A percentile compares a stretch with the other conserved stretches of the same genome.
These are phyloP conservation scores for Candida cerambycidarum DNA, from an alignment of 805 yeast genomes.

Conservation along the genomic window DNA sequence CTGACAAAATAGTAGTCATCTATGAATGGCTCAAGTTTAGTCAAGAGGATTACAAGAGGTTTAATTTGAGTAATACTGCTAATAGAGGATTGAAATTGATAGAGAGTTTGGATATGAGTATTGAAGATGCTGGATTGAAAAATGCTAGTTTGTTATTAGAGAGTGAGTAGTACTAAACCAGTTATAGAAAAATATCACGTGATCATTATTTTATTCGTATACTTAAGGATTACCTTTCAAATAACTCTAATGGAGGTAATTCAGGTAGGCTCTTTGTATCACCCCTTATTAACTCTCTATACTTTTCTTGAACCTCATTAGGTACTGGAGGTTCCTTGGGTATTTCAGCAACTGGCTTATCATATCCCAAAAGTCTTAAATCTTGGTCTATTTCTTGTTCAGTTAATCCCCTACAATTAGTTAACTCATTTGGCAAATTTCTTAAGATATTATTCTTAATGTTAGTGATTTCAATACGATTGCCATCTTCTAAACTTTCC, in stretches of 20 bases:
- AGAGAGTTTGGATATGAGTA: constrained; percentile 56
- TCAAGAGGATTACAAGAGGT: constrained; percentile 48
- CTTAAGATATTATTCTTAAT: constrained; percentile 18
- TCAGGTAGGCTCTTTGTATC: constrained; percentile 3
- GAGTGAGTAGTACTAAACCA: no score
- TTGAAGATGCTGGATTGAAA: constrained; percentile 73
- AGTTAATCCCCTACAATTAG: constrained; percentile 21
- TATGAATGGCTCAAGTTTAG: constrained; percentile 67
- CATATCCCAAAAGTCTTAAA: constrained; percentile 5
- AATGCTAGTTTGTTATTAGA: constrained; percentile 82
- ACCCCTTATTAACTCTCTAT: not conserved
- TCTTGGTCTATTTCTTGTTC: constrained; percentile 28
- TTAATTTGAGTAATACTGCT: constrained; percentile 34
- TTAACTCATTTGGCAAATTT: constrained; percentile 12
- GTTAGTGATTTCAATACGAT: constrained; percentile 18
- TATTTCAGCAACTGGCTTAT: no score
- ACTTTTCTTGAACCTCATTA: constrained; percentile 2
- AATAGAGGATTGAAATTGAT: constrained; percentile 49
- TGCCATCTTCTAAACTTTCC: not conserved
- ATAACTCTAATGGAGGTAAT: constrained; percentile 13
- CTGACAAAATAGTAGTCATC: constrained; percentile 57
- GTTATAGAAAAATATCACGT: no score
- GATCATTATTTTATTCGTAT: no score
- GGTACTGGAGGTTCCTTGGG: not conserved
- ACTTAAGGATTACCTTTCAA: no score